Base-by-base conservation (phyloP, 2,329 filamentous ascomycete genomes). In the Sporothrix mexicana region DNA sequence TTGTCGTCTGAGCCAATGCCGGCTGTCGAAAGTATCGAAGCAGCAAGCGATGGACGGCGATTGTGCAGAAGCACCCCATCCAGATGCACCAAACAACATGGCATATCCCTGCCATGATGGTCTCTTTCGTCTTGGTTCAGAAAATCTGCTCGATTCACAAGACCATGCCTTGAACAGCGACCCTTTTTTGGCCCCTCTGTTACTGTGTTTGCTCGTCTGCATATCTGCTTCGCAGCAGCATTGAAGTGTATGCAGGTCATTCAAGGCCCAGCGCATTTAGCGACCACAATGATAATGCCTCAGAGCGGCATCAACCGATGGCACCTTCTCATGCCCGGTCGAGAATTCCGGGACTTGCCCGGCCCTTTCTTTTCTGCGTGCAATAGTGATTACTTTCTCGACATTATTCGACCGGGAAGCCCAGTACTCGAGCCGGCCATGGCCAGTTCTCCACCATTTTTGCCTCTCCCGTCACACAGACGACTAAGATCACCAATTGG, bases 91-190 rank as follows among this genome's bases (percentile, higher is more conserved):
- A 4, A 13, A 12, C 41, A 25, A 25, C n/a, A 66, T 47, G 61
- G 9, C 61, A 66, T 66, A 47, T 66, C 61, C 59, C 41, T 66
- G 61, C 13, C 41, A 17, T 12, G 41, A 17, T 66, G 20, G 9
- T 66, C 41, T 12, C 7, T 3, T 41, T 64, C 20, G n/a, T 45
- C 41, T 47, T 64, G 47, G 61, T 17, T 47, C 12, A 2, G 23
- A 25, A 64, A 64, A 66, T 13, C 4, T 6, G n/a, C 3, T 66
- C 61, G 20, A 66, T 23, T 23, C 61, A 66, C 41, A 43, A 47
- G 61, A 47, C 61, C 20, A 4, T 25, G 20, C 10, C 12, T 20
- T 6, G 41, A 23, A 9, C n/a, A 20, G 30, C 30, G 30, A 36
- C 30, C 30, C 30, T 36, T 36, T 5, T 5, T 36, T 36, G 3